Base-by-base conservation (phyloP, 176 grass and related monocot genomes). In the Pontederia paniculata region DNA sequence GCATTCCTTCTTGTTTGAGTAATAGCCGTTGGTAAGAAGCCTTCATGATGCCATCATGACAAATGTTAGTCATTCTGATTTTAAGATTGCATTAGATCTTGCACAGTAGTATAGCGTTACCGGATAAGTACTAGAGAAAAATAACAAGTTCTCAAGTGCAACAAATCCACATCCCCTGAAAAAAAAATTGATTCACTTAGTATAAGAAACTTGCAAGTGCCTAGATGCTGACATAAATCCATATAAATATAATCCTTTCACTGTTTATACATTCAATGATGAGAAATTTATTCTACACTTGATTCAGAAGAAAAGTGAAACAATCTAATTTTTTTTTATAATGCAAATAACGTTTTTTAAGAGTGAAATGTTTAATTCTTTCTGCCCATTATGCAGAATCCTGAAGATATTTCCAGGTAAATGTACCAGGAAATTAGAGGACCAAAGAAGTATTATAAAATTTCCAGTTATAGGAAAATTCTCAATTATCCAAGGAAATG, bases 91-190 rank as follows among this genome's bases (percentile, higher is more conserved):
- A 17, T 65, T 50, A n/a, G 1, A 5, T 7, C 23, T 22, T 31
- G 28, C 0, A 37, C 5, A 37, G 28, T 37, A 37, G 52, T 55
- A 10, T 55, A 11, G 52, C 21, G 17, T 21, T 89, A 96, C 79
- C 82, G 91, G 90, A 68, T 89, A 84, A 69, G 65, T 87, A 70
- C 74, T 83, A 48, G 79, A 71, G 16, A 83, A 88, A 58, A 71
- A 87, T 16, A 87, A 58, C 70, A 89, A 74, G 74, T 96, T 96
- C 86, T 89, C 86, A 45, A 89, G 82, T 0, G 79, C 82, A 42
- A 96, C 69, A 71, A 74, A 89, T 69, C 91, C 82, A 63, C 91
- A 79, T 28, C 85, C 91, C 74, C 91, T 90, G 79, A 50, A 78
- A 69, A 68, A 52, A 37, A 62, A 50, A 60, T n/a, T n/a, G n/a